phyloP scores from a whole-genome alignment of 768 basidiomycete species.

The Nidularia sp. region DNA sequence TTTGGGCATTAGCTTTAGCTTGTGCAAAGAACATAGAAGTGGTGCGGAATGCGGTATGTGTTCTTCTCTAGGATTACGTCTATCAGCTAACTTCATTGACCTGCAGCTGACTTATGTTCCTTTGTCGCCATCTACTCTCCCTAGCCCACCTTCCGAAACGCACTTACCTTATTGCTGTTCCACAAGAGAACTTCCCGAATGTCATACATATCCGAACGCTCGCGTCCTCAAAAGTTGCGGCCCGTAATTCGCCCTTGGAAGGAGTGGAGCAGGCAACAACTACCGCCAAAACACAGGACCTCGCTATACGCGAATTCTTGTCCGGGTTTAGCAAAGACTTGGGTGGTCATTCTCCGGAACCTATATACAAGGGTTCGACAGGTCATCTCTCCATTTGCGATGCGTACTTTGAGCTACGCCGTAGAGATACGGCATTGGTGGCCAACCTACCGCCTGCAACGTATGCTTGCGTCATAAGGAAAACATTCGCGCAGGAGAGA shows the following conservation, averaged over 20 bases:
- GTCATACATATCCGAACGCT: slow-evolving; percentile 11
- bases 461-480: slow-evolving; percentile 7
- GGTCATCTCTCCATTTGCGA: not conserved
- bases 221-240: no score
- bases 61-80: not conserved
- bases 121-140: slow-evolving; percentile 59
- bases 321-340: not conserved
- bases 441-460: not conserved
- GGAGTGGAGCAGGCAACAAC: no score
- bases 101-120: slow-evolving; percentile 67
- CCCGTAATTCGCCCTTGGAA: no score
- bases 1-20: not conserved
- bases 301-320: no score
- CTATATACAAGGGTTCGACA: not conserved
- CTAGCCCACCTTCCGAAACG: slow-evolving; percentile 38
- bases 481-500: slow-evolving; percentile 1
- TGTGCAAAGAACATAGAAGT: not conserved
- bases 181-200: slow-evolving; percentile 14
- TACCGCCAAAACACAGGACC: no score
- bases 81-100: not conserved
- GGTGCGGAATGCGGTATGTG: slow-evolving; percentile 58
- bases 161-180: slow-evolving; percentile 8
- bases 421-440: not conserved
- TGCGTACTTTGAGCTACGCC: not conserved
- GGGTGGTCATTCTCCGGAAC: not conserved